A percentile compares a stretch with the other conserved stretches of the same genome.
phyloP scores from a whole-genome alignment of 2,329 filamentous ascomycete species.

The Phialemoniopsis sp. region DNA sequence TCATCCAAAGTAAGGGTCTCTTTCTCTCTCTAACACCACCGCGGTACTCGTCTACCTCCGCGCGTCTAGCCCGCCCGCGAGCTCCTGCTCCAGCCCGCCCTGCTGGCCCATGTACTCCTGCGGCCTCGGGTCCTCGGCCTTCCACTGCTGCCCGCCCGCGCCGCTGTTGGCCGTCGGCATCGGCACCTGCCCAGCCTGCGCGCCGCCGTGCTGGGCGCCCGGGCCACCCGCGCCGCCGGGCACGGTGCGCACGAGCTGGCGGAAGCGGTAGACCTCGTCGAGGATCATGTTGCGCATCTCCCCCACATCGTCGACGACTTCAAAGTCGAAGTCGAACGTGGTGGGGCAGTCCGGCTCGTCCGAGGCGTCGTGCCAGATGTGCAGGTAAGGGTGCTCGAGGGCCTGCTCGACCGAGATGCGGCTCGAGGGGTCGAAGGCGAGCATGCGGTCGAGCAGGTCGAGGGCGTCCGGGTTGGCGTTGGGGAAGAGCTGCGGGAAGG shows the following conservation, averaged over 20 bases:
- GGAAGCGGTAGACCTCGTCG: conserved; percentile 88
- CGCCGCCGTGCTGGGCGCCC: conserved; percentile 30
- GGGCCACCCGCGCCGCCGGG: conserved; percentile 28
- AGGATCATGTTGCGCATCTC: conserved; percentile 98
- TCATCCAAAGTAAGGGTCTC: no score
- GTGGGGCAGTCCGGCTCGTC: conserved; percentile 93
- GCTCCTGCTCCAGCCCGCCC: conserved; percentile 53
- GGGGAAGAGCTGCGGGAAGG: conserved; percentile 84
- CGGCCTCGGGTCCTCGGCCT: conserved; percentile 54
- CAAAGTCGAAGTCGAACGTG: conserved; percentile 97
- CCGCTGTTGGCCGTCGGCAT: conserved; percentile 15
- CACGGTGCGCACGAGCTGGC: conserved; percentile 53
- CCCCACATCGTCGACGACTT: conserved; percentile 89
- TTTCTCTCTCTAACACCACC: no score
- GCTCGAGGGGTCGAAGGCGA: conserved; percentile 91
- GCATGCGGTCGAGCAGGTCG: conserved; percentile 93
- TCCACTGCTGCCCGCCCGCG: conserved; percentile 44
- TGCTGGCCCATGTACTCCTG: conserved; percentile 50
- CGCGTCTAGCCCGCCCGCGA: conserved; percentile 56
- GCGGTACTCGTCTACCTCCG: conserved; percentile 15
- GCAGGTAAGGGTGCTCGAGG: conserved; percentile 91
- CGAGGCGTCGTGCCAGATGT: conserved; percentile 97
- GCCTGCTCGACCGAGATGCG: conserved; percentile 94
- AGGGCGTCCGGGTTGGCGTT: conserved; percentile 94
- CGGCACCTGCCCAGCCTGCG: conserved; percentile 40